Percentiles rank a stretch among this genome's conserved stretches.
Conservation (phyloP, 805 yeast species). For the Komagataella ulmi region DNA sequence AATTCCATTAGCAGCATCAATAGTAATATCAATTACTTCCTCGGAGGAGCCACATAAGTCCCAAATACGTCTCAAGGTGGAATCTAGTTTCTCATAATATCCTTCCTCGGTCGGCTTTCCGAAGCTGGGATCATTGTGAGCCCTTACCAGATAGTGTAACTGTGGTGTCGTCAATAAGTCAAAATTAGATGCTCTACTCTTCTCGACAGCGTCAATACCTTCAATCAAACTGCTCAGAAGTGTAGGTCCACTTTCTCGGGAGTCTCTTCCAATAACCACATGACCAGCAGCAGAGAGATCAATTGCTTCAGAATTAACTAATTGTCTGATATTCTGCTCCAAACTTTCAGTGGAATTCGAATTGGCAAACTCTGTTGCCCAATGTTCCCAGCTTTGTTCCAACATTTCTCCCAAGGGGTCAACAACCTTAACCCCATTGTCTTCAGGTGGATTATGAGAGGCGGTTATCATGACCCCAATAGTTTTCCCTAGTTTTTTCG, state of each 20-base stretch:
- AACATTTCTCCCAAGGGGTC: conserved; percentile 92
- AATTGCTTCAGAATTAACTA: conserved; percentile 30
- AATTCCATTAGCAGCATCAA: conserved; percentile 96
- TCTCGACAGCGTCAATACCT: conserved; percentile 40
- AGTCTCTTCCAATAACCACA: conserved; percentile 72
- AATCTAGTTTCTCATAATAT: conserved; percentile 51
- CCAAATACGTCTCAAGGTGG: conserved; percentile 34
- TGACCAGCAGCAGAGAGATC: conserved; percentile 25
- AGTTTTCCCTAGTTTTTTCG: conserved; percentile 58
- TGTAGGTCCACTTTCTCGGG: conserved; percentile 71
- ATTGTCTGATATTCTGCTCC: conserved; percentile 18
- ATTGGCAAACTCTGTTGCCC: conserved; percentile 76
- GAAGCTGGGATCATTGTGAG: conserved; percentile 48
- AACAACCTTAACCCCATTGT: conserved; percentile 87
- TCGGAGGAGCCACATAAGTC: conserved; percentile 11
- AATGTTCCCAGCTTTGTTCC: conserved; percentile 67
- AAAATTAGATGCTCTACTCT: conserved; percentile 33
- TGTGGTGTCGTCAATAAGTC: conserved; percentile 88
- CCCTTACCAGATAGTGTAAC: conserved; percentile 73
- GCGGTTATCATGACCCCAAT: conserved; percentile 97
- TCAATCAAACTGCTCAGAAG: conserved; percentile 45
- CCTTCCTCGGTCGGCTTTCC: conserved; percentile 57
- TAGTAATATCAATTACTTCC: conserved; percentile 32
- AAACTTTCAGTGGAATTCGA: conserved; percentile 33
- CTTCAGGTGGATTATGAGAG: conserved; percentile 85